Evolutionary conservation across 2,329 filamentous ascomycete species (phyloP).

Genomic region (Hymenoscyphus albidus): DNA sequence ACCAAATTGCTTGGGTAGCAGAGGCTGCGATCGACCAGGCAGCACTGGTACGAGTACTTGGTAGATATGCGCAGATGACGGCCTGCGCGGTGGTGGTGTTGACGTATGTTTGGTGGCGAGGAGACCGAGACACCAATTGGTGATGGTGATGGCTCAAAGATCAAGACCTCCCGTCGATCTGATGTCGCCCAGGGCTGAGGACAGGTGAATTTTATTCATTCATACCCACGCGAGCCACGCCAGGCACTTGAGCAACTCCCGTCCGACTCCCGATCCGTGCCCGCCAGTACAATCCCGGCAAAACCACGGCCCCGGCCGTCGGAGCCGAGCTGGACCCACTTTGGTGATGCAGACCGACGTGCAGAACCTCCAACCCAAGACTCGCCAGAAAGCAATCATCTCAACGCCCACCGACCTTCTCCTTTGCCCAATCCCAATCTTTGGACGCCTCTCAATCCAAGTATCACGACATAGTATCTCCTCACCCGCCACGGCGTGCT

Average conservation of each 20-base stretch:
- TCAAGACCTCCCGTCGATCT: not conserved
- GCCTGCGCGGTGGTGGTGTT: not conserved
- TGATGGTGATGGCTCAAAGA: not conserved
- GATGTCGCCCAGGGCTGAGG: no score
- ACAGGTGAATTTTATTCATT: no score
- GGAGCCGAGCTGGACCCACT: not conserved
- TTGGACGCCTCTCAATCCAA: constrained; percentile 2
- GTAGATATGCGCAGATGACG: not conserved
- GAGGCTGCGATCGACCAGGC: not conserved
- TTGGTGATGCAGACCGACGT: no score
- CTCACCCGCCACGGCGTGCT: constrained; percentile 1
- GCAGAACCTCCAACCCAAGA: not conserved
- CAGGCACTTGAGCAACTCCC: no score
- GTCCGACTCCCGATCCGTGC: no score
- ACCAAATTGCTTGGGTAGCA: not conserved
- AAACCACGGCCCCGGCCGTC: not conserved
- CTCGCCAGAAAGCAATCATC: not conserved
- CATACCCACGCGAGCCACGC: no score
- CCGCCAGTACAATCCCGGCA: no score
- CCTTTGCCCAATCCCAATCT: constrained; percentile 2
- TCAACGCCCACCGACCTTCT: not conserved
- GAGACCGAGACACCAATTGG: not conserved
- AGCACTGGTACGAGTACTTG: not conserved
- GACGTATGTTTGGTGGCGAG: not conserved
- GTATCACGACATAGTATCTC: constrained; percentile 12